Conservation (phyloP, 176 grass and related monocot genomes). For the Avena insularis region DNA sequence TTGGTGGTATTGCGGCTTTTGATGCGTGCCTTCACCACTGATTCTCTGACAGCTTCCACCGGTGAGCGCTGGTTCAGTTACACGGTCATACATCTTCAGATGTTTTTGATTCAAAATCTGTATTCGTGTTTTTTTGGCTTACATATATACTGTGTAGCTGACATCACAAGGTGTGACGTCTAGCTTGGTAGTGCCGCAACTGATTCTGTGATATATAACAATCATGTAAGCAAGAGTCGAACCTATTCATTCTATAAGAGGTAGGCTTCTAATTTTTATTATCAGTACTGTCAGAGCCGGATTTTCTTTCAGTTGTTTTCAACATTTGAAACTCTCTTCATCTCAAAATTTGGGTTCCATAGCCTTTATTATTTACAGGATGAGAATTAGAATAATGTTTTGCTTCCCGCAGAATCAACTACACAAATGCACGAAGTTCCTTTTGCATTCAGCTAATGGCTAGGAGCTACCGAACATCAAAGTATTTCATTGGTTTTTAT, state of each 20-base stretch:
- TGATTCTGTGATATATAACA: background rate
- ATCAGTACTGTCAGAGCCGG: background rate
- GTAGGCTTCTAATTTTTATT: background rate
- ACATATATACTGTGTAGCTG: too few relatives aligned
- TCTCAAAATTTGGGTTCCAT: background rate
- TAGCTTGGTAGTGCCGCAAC: too few relatives aligned
- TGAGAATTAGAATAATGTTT: background rate
- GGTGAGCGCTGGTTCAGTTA: background rate
- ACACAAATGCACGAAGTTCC: background rate
- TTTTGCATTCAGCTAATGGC: background rate
- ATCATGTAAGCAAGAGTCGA: background rate
- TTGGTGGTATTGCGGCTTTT: background rate
- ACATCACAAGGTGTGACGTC: too few relatives aligned
- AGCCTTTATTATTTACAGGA: background rate
- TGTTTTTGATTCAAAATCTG: background rate
- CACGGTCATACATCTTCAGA: background rate
- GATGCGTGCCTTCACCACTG: background rate
- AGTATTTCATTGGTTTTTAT: background rate
- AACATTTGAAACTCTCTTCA: background rate
- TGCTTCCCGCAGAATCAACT: background rate
- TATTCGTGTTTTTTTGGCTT: background rate
- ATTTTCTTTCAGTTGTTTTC: background rate
- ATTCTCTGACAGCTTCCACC: background rate
- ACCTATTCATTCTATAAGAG: background rate
- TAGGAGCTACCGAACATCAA: background rate